Evolutionary conservation across 2,329 filamentous ascomycete genomes (phyloP).

Genomic region (Boeremia lycopersici): DNA sequence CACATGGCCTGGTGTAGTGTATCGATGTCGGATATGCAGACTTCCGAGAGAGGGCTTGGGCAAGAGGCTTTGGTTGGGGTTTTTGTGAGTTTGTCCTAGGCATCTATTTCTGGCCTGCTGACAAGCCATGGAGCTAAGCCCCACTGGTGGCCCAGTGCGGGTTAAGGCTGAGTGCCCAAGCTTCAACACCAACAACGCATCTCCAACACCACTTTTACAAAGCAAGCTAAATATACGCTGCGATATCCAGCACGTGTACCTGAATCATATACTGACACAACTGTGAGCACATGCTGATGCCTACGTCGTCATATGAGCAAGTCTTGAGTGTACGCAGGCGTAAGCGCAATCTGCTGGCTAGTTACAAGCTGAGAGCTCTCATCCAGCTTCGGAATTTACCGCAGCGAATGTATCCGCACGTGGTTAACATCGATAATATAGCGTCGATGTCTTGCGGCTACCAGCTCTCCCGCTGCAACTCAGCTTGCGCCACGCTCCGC

Average conservation of each 20-base stretch:
- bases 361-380: neutral
- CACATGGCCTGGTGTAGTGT: neutral
- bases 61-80: slow-evolving; percentile 6
- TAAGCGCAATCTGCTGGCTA: neutral
- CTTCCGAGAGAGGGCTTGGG: neutral
- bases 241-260: neutral
- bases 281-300: too few species aligned
- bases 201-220: slow-evolving; percentile 5
- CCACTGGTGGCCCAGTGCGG: neutral
- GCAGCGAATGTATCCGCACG: neutral
- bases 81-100: neutral
- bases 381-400: neutral
- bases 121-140: slow-evolving; percentile 24
- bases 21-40: neutral
- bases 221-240: slow-evolving; percentile 6
- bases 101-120: slow-evolving; percentile 36
- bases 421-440: neutral
- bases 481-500: slow-evolving; percentile 14
- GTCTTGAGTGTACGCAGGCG: neutral
- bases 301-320: neutral
- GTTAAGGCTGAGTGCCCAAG: slow-evolving; percentile 20
- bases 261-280: neutral
- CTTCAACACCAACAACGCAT: slow-evolving; percentile 11
- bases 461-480: slow-evolving; percentile 10
- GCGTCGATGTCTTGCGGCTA: slow-evolving; percentile 9